Percentiles rank a stretch among this genome's conserved stretches.
These are phyloP conservation scores for Micromonas pusilla DNA, from an alignment of 139 green algal genomes.

Conservation along the genomic window DNA sequence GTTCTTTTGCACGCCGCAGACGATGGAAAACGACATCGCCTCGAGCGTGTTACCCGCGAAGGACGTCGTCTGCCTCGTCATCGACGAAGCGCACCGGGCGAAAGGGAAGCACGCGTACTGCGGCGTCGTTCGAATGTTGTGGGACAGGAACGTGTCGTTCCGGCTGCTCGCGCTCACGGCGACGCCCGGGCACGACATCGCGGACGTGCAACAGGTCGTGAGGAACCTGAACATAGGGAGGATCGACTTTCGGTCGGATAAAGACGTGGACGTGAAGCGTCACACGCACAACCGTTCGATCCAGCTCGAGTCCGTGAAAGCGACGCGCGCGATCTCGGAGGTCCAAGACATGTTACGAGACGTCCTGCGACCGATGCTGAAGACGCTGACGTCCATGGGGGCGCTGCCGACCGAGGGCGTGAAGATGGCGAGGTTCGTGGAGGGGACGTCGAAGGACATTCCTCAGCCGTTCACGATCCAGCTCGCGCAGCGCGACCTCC, in stretches of 20 bases:
- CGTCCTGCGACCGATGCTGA: background rate
- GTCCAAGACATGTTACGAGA: background rate
- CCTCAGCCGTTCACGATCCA: background rate
- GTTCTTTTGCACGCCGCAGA: conserved; percentile 89
- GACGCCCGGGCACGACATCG: conserved; percentile 65
- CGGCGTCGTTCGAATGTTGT: conserved; percentile 42
- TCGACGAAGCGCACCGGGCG: conserved; percentile 89
- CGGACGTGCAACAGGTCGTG: conserved; percentile 68
- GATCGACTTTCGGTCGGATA: conserved; percentile 70
- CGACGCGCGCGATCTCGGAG: background rate
- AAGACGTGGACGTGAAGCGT: conserved; percentile 63
- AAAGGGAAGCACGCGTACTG: conserved; percentile 59
- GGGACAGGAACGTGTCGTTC: conserved; percentile 46
- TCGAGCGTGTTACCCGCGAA: conserved; percentile 52
- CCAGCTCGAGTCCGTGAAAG: background rate
- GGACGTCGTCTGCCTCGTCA: conserved; percentile 73
- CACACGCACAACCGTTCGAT: conserved; percentile 46
- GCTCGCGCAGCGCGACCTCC: background rate
- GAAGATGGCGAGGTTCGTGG: background rate
- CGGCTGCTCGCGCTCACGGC: conserved; percentile 79
- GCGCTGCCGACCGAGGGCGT: background rate
- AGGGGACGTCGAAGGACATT: background rate
- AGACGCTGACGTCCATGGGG: background rate
- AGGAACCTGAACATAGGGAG: conserved; percentile 58
- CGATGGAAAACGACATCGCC: conserved; percentile 75